Evolutionary conservation across 805 yeast genomes (phyloP).

Genomic region (Yarrowia deformans): DNA sequence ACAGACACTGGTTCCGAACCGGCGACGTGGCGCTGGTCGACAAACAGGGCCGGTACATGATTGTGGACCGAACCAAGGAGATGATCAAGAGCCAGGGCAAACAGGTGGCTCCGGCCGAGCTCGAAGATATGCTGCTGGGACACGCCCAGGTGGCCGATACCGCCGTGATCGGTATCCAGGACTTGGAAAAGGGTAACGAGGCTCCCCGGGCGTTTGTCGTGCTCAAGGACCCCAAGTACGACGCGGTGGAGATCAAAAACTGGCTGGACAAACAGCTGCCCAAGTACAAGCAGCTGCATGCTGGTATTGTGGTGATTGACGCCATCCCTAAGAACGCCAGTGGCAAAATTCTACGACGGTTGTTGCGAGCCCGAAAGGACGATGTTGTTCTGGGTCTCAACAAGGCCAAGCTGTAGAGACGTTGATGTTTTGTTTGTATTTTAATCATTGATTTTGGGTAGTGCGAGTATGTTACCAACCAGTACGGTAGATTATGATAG

Average conservation of each 20-base stretch:
- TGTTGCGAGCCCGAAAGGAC: slow-evolving; percentile 64
- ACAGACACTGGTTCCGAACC: slow-evolving; percentile 53
- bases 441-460: too few species aligned
- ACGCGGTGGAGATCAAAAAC: slow-evolving; percentile 39
- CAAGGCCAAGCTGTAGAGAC: slow-evolving; percentile 27
- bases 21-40: slow-evolving; percentile 62
- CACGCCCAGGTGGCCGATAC: slow-evolving; percentile 45
- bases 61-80: slow-evolving; percentile 71
- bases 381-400: slow-evolving; percentile 42
- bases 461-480: too few species aligned
- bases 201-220: slow-evolving; percentile 45
- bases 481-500: too few species aligned
- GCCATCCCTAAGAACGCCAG: slow-evolving; percentile 92
- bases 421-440: too few species aligned
- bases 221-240: slow-evolving; percentile 40
- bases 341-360: slow-evolving; percentile 90
- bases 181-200: slow-evolving; percentile 50
- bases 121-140: slow-evolving; percentile 44
- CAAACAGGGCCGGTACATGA: slow-evolving; percentile 52
- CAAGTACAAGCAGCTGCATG: slow-evolving; percentile 46
- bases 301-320: slow-evolving; percentile 66
- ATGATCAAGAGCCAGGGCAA: slow-evolving; percentile 60
- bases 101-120: slow-evolving; percentile 47
- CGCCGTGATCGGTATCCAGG: slow-evolving; percentile 45
- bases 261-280: slow-evolving; percentile 47